phyloP scores from a whole-genome alignment of 345 rosid genomes.

The Trapa incisa region DNA sequence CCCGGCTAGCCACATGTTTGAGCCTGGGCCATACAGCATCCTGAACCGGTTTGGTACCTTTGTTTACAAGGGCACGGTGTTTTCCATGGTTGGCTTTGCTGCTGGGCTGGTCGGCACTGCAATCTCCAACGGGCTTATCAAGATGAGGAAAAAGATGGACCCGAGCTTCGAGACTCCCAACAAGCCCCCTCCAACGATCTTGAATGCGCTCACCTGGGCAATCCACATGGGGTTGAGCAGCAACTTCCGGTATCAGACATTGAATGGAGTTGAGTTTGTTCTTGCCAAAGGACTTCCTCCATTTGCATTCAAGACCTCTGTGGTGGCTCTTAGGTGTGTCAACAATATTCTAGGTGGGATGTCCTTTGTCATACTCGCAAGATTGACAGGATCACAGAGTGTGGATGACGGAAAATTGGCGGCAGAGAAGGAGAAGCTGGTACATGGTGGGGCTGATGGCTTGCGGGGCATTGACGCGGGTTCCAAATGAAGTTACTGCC shows the following conservation, averaged over 20 bases:
- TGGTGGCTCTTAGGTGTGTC: constrained; percentile 58
- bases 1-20: constrained; percentile 83
- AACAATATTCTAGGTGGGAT: constrained; percentile 86
- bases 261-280: constrained; percentile 74
- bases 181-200: constrained; percentile 73
- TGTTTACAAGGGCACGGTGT: constrained; percentile 68
- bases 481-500: constrained; percentile 6
- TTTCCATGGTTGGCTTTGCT: constrained; percentile 79
- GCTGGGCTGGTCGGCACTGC: constrained; percentile 91
- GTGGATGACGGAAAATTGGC: constrained; percentile 19
- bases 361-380: constrained; percentile 83
- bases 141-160: constrained; percentile 90
- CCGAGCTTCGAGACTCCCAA: constrained; percentile 80
- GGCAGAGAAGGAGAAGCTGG: constrained; percentile 28
- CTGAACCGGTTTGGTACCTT: constrained; percentile 60
- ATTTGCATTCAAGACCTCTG: constrained; percentile 63
- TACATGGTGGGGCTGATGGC: constrained; percentile 12
- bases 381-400: constrained; percentile 88
- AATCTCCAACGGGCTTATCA: constrained; percentile 66
- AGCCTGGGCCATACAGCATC: constrained; percentile 48
- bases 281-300: constrained; percentile 51
- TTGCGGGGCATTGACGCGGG: constrained; percentile 13
- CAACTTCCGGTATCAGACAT: constrained; percentile 80
- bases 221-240: constrained; percentile 87
- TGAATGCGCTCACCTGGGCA: constrained; percentile 87